phyloP scores from a whole-genome alignment of 257 asterid genomes.

The Scutellaria minor region DNA sequence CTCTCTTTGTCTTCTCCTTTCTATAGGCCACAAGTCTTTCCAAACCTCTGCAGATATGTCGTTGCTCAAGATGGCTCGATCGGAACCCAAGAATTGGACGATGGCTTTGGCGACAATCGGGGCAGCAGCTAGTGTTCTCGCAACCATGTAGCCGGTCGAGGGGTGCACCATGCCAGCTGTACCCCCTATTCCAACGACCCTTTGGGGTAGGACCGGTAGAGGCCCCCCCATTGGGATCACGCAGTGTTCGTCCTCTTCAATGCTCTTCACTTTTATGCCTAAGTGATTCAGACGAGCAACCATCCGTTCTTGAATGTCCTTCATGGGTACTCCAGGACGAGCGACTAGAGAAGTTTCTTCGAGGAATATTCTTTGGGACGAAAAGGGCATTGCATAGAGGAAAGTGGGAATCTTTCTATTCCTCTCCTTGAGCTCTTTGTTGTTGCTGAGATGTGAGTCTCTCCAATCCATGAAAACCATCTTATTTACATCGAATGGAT shows the following conservation, averaged over 20 bases:
- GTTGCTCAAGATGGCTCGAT: constrained; percentile 47
- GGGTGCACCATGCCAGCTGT: constrained; percentile 99
- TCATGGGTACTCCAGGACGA: constrained; percentile 87
- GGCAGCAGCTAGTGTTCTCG: constrained; percentile 97
- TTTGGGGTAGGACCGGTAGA: constrained; percentile 89
- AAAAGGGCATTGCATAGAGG: constrained; percentile 98
- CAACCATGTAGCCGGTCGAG: constrained; percentile 98
- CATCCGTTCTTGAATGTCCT: constrained; percentile 92
- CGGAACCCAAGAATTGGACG: constrained; percentile 66
- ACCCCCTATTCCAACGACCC: constrained; percentile 95
- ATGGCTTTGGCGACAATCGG: constrained; percentile 88
- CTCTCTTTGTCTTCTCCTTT: constrained; percentile 94
- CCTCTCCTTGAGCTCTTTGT: constrained; percentile 63
- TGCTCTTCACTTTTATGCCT: constrained; percentile 80
- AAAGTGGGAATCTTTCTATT: constrained; percentile 82
- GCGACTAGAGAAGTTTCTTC: constrained; percentile 99
- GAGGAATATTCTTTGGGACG: constrained; percentile 70
- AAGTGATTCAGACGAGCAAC: constrained; percentile 84
- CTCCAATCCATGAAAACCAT: constrained; percentile 99
- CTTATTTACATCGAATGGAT: constrained; percentile 82
- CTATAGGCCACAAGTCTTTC: constrained; percentile 96
- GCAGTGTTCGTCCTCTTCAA: constrained; percentile 93
- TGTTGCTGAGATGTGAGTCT: constrained; percentile 73
- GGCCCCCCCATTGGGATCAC: constrained; percentile 99
- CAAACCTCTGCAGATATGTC: constrained; percentile 78